Evolutionary conservation across 169 alveolate species (phyloP).

Genomic region (Amoebophrya sp.): DNA sequence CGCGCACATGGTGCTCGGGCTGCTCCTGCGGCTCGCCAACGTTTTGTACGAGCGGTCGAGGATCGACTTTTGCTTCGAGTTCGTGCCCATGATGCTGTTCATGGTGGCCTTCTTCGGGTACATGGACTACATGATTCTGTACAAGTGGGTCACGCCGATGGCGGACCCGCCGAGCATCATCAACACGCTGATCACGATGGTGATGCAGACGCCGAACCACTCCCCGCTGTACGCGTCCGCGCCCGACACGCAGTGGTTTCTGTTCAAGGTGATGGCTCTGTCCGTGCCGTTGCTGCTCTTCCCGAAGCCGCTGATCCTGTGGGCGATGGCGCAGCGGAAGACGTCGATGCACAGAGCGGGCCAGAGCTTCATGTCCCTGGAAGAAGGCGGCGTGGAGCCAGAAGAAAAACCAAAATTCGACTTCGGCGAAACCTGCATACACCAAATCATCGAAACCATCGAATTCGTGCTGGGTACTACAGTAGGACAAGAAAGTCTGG

Average conservation of each 20-base stretch:
- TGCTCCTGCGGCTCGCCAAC: slow-evolving; percentile 66
- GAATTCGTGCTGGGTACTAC: slow-evolving; percentile 92
- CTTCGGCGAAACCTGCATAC: slow-evolving; percentile 40
- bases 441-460: slow-evolving; percentile 83
- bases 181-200: slow-evolving; percentile 86
- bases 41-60: slow-evolving; percentile 62
- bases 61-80: slow-evolving; percentile 85
- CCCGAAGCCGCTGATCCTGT: slow-evolving; percentile 75
- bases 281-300: slow-evolving; percentile 87
- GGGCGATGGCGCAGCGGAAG: neutral
- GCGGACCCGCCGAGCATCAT: slow-evolving; percentile 86
- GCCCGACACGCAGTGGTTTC: slow-evolving; percentile 50
- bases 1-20: slow-evolving; percentile 80
- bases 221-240: slow-evolving; percentile 38
- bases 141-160: slow-evolving; percentile 74
- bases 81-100: slow-evolving; percentile 87
- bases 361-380: slow-evolving; percentile 14
- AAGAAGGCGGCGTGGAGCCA: slow-evolving; percentile 29
- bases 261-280: slow-evolving; percentile 56
- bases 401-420: slow-evolving; percentile 39
- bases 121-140: slow-evolving; percentile 68
- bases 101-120: slow-evolving; percentile 83
- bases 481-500: no score
- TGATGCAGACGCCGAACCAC: slow-evolving; percentile 54
- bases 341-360: neutral